phyloP scores from a whole-genome alignment of 345 rosid genomes.

The Clarkia xantiana region DNA sequence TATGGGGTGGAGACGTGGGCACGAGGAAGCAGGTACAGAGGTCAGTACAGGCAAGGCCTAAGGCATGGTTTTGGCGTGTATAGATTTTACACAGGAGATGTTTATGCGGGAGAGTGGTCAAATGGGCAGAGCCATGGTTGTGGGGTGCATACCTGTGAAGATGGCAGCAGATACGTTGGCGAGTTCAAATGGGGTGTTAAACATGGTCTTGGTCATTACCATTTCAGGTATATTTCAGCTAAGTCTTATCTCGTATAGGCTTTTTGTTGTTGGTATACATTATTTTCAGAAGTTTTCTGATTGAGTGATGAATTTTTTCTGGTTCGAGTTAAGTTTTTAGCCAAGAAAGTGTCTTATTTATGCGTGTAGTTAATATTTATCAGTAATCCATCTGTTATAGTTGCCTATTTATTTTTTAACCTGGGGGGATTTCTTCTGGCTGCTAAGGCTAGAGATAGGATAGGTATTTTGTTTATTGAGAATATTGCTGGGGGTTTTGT shows the following conservation, averaged over 20 bases:
- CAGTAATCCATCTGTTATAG: too few species aligned
- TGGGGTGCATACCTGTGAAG: constrained; percentile 93
- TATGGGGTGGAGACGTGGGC: constrained; percentile 96
- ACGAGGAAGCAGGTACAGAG: constrained; percentile 79
- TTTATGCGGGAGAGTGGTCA: constrained; percentile 94
- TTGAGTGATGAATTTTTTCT: too few species aligned
- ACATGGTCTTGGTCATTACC: constrained; percentile 92
- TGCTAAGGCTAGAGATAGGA: too few species aligned
- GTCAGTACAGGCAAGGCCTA: constrained; percentile 77
- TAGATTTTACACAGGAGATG: constrained; percentile 86
- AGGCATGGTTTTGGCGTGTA: constrained; percentile 82
- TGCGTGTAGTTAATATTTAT: too few species aligned
- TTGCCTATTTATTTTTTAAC: too few species aligned
- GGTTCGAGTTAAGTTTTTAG: too few species aligned
- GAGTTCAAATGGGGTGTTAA: constrained; percentile 95
- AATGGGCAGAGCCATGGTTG: constrained; percentile 94
- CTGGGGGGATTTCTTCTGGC: too few species aligned
- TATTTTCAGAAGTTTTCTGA: too few species aligned
- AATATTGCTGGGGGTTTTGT: too few species aligned
- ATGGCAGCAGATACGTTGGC: constrained; percentile 85
- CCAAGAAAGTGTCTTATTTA: too few species aligned
- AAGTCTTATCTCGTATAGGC: not conserved
- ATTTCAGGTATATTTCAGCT: constrained; percentile 51
- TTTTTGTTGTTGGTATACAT: not conserved
- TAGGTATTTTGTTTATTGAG: too few species aligned